Conservation (phyloP, 176 grass and related monocot genomes). For the Cymbopogon citratus region DNA sequence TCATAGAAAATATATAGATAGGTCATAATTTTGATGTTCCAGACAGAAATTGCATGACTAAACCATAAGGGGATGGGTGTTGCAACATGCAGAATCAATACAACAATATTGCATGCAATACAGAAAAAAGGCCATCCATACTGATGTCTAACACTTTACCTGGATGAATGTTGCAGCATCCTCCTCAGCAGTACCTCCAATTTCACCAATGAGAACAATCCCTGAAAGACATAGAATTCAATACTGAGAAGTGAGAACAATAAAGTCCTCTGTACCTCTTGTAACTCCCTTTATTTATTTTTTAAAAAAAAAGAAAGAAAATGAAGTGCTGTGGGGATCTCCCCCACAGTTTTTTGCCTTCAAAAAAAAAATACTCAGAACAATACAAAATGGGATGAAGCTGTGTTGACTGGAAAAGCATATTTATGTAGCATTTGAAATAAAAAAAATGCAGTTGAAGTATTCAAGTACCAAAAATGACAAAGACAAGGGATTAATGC, state of each 20-base stretch:
- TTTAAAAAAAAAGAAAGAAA: no score
- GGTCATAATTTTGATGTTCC: background rate
- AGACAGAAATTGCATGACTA: background rate
- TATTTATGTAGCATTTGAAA: background rate
- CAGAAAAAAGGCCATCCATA: background rate
- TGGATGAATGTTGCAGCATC: slow-evolving; percentile 94
- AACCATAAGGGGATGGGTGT: background rate
- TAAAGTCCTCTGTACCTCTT: no score
- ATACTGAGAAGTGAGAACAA: background rate
- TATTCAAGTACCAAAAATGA: no score
- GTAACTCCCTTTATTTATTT: no score
- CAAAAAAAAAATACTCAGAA: no score
- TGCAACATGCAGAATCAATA: background rate
- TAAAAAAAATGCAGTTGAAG: no score
- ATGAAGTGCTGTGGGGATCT: no score
- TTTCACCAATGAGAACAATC: slow-evolving; percentile 96
- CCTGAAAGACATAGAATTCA: slow-evolving; percentile 37
- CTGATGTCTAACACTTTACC: slow-evolving; percentile 35
- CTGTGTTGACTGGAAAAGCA: background rate
- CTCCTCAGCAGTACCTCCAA: slow-evolving; percentile 99
- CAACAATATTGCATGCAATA: background rate
- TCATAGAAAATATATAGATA: background rate
- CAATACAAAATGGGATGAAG: background rate
- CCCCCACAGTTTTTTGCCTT: no score
- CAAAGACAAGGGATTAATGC: background rate